phyloP scores from a whole-genome alignment of 1,284 basidiomycete genomes.

The Rhodotorula sp. region DNA sequence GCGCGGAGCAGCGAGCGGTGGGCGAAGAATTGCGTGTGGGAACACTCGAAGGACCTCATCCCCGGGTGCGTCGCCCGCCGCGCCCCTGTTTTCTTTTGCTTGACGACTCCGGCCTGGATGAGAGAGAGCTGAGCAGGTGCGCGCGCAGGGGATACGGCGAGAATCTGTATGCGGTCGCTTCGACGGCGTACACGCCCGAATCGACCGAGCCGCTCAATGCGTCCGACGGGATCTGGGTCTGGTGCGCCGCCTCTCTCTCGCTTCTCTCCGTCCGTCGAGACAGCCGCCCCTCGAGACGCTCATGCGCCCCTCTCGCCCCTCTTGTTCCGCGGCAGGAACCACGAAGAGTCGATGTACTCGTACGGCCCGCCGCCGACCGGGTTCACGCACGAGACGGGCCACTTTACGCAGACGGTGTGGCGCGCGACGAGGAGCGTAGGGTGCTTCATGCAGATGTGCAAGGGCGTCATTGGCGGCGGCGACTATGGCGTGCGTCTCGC shows the following conservation, averaged over 20 bases:
- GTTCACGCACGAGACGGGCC: slow-evolving; percentile 20
- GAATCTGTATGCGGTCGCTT: slow-evolving; percentile 8
- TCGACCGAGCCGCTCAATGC: slow-evolving; percentile 1
- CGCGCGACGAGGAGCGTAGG: slow-evolving; percentile 1
- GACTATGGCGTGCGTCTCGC: no score
- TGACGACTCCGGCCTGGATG: no score
- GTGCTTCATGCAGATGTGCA: no score
- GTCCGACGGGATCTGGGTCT: slow-evolving; percentile 6
- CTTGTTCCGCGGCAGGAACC: slow-evolving; percentile 8
- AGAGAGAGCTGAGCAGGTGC: background rate
- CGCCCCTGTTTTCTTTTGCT: no score
- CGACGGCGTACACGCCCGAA: background rate
- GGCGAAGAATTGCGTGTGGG: slow-evolving; percentile 30
- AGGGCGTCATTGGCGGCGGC: no score
- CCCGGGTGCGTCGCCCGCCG: background rate
- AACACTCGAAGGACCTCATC: slow-evolving; percentile 2
- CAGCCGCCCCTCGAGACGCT: background rate
- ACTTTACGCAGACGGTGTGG: slow-evolving; percentile 13
- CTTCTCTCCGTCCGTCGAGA: no score
- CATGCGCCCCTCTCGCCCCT: background rate
- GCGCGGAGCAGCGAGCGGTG: slow-evolving; percentile 18
- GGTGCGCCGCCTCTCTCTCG: slow-evolving; percentile 1
- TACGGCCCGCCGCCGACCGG: slow-evolving; percentile 11
- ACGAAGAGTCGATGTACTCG: slow-evolving; percentile 19
- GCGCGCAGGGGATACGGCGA: slow-evolving; percentile 18